Evolutionary conservation across 495 filamentous ascomycete species (phyloP), one percentile per base, ranked within the genome.

Genomic region (Penicillium chermesinum): DNA sequence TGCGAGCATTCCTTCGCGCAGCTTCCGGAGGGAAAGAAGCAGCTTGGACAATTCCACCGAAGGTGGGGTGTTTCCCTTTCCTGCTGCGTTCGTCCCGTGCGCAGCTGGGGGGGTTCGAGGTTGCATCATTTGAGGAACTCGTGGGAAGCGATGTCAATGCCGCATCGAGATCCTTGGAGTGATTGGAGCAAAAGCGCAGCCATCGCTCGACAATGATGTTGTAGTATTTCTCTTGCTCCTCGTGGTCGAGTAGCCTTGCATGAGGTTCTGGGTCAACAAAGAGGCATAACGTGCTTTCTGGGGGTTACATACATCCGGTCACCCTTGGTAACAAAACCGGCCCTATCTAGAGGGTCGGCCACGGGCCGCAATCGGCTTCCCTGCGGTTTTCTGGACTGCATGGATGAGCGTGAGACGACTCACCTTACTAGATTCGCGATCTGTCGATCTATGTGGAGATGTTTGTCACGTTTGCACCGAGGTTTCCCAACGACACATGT

Each of bases 311-410:
- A 83, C 82, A 82, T 82, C 38, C 65, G 86, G 61, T 96, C 91
- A 9, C 91, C 91, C 58, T 95, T 95, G 0, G 89, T 95, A 14
- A 87, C 87, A 52, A 94, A 75, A 2, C 90, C 91, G 48, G 89
- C 85, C 33, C 71, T 71, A 48, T 89, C 85, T 22, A 96, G 71
- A 12, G 86, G 78, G 62, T 96, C 90, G 17, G 80, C 74, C 39
- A 81, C 76, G 3, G 85, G 80, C 63, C 85, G 89, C 43, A 95
- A 67, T 44, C 90, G 82, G 53, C 79, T 84, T 73, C 82, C 62
- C 14, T 55, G 52, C 43, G 40, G 48, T 48, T 55, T 59, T 17
- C 44, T 45, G 25, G 55, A 43, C 32, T 55, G 52, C 48, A 61
- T 62, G 44, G 52, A 15, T 48, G 48, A 22, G 38, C 45, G 46